Conservation (phyloP, 2,329 filamentous ascomycete species). For the Huntiella savannae region DNA sequence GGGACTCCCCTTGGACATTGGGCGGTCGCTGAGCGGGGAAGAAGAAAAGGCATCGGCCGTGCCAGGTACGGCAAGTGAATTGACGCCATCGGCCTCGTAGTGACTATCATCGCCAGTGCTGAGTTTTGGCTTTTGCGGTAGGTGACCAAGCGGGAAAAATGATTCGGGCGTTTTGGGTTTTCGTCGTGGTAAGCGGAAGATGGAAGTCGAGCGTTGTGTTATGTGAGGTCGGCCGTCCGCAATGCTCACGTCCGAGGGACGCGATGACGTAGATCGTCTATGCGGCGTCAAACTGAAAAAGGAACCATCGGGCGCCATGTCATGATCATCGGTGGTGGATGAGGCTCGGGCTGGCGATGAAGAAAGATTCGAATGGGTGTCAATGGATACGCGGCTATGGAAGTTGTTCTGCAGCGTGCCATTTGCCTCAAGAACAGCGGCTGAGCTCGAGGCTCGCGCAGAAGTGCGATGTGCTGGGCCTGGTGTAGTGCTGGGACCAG, state of each 20-base stretch:
- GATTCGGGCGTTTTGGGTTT: constrained; percentile 55
- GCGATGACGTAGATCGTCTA: constrained; percentile 46
- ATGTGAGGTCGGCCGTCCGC: constrained; percentile 26
- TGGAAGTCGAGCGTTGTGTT: constrained; percentile 6
- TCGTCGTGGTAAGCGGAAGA: constrained; percentile 65
- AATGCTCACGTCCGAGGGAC: constrained; percentile 58
- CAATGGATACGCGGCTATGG: constrained; percentile 1
- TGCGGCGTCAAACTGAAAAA: constrained; percentile 5
- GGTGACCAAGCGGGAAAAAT: constrained; percentile 66
- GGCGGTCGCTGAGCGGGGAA: constrained; percentile 1
- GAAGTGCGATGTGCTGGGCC: constrained; percentile 6
- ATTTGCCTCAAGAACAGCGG: constrained; percentile 2
- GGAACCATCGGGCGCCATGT: constrained; percentile 19
- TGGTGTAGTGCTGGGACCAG: constrained; percentile 2
- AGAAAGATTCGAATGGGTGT: constrained; percentile 4
- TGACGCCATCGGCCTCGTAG: constrained; percentile 7
- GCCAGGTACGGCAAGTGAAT: constrained; percentile 5
- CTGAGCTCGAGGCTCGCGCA: constrained; percentile 7
- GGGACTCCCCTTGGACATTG: background rate
- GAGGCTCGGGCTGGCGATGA: constrained; percentile 3
- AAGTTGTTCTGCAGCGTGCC: constrained; percentile 4
- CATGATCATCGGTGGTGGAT: constrained; percentile 27
- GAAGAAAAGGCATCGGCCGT: constrained; percentile 1
- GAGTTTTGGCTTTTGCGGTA: constrained; percentile 52
- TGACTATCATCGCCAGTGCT: constrained; percentile 10